Conservation (phyloP, 306 rosid species). For the Urtica urens region DNA sequence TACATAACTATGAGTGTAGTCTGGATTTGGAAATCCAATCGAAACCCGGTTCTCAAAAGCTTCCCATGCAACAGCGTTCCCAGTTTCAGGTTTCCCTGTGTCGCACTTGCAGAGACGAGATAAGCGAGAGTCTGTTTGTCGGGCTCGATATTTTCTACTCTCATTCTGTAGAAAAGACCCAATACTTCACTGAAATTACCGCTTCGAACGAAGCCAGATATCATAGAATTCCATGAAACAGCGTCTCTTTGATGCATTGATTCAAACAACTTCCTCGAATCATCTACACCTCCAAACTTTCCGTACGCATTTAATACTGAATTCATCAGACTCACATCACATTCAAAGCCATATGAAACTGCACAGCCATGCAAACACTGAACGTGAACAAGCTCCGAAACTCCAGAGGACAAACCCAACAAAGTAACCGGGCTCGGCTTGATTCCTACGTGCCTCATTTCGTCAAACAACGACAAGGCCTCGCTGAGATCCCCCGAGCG, state of each 20-base stretch:
- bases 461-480: slow-evolving; percentile 33
- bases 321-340: slow-evolving; percentile 37
- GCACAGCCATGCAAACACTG: slow-evolving; percentile 61
- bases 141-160: slow-evolving; percentile 27
- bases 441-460: slow-evolving; percentile 42
- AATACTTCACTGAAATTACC: slow-evolving; percentile 35
- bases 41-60: slow-evolving; percentile 45
- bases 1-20: slow-evolving; percentile 50
- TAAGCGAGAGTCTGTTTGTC: slow-evolving; percentile 45
- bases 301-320: slow-evolving; percentile 46
- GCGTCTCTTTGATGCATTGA: slow-evolving; percentile 36
- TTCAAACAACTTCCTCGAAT: slow-evolving; percentile 50
- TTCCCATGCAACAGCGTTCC: slow-evolving; percentile 57
- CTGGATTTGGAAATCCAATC: slow-evolving; percentile 39
- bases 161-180: slow-evolving; percentile 34
- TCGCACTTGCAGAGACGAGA: slow-evolving; percentile 33
- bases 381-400: slow-evolving; percentile 27
- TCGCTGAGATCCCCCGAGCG: slow-evolving; percentile 17
- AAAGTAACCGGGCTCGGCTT: slow-evolving; percentile 48
- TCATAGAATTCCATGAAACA: slow-evolving; percentile 63
- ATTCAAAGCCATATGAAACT: slow-evolving; percentile 43
- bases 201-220: slow-evolving; percentile 39
- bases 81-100: slow-evolving; percentile 32
- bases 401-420: slow-evolving; percentile 43
- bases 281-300: slow-evolving; percentile 43